Percentiles rank a stretch among this genome's conserved stretches.
These are phyloP conservation scores for Boletus speciosus DNA, from an alignment of 768 basidiomycete genomes.

Conservation along the genomic window DNA sequence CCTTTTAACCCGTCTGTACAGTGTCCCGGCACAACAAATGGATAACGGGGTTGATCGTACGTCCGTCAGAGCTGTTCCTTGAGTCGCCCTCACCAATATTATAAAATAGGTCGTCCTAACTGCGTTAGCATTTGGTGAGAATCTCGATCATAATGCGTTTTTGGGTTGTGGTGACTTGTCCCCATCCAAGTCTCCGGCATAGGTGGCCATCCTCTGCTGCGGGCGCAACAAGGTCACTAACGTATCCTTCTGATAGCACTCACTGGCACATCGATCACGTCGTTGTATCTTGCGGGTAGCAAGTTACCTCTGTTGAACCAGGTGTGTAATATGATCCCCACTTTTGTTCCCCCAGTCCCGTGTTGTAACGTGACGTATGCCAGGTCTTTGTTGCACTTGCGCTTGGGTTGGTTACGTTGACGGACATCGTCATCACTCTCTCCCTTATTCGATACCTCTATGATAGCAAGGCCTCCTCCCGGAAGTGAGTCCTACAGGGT, in stretches of 20 bases:
- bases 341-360: too few relatives aligned
- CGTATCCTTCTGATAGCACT: neutral
- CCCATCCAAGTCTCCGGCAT: conserved; percentile 3
- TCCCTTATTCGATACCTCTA: conserved; percentile 10
- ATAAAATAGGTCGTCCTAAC: neutral
- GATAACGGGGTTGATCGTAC: conserved; percentile 4
- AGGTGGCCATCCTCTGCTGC: neutral
- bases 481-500: conserved; percentile 2
- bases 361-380: neutral
- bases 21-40: conserved; percentile 11
- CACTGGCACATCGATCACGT: neutral
- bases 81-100: neutral
- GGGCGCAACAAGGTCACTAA: neutral
- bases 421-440: conserved; percentile 14
- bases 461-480: neutral
- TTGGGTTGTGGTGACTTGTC: neutral
- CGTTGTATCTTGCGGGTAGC: neutral
- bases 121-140: conserved; percentile 7
- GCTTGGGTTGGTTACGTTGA: conserved; percentile 14
- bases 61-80: neutral
- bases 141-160: neutral
- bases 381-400: conserved; percentile 8
- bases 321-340: neutral
- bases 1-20: neutral
- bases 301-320: conserved; percentile 1